Percentiles rank a stretch among this genome's conserved stretches.
These are phyloP conservation scores for Fennellomyces sp. DNA, from an alignment of 371 early-diverging fungal genomes.

Conservation along the genomic window DNA sequence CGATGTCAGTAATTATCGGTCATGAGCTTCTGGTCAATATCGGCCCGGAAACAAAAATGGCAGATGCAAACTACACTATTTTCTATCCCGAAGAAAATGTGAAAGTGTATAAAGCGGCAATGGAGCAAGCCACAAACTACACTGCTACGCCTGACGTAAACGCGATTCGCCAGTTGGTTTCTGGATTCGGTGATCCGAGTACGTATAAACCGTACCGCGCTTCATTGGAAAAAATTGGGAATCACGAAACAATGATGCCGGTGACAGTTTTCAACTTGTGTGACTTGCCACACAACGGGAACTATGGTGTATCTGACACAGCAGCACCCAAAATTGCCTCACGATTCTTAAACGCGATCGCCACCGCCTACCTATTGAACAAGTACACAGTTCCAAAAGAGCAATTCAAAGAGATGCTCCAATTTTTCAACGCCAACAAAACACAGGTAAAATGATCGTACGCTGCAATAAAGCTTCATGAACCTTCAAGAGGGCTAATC, in stretches of 20 bases:
- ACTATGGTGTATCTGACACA: not conserved
- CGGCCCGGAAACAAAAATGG: not conserved
- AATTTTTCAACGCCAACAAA: too few species aligned
- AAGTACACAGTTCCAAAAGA: too few species aligned
- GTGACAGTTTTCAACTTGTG: not conserved
- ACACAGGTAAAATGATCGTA: too few species aligned
- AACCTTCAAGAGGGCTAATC: too few species aligned
- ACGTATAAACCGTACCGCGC: not conserved
- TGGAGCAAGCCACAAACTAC: not conserved
- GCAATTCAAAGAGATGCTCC: too few species aligned
- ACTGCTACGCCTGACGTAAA: not conserved
- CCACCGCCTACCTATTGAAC: too few species aligned
- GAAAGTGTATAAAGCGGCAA: not conserved
- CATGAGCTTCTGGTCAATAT: not conserved
- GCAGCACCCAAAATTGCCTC: not conserved
- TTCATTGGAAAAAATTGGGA: not conserved
- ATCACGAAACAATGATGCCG: not conserved
- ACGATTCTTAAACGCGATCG: too few species aligned
- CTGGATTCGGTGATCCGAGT: not conserved
- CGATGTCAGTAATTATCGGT: not conserved
- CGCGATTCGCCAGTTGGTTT: not conserved
- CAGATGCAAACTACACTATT: not conserved
- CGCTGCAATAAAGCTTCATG: too few species aligned
- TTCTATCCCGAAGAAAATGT: not conserved
- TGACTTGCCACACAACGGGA: constrained; percentile 7